A percentile compares a stretch with the other conserved stretches of the same genome.
Evolutionary conservation across 2,329 filamentous ascomycete species (phyloP).

Genomic region (Ophiostoma pallidulum): DNA sequence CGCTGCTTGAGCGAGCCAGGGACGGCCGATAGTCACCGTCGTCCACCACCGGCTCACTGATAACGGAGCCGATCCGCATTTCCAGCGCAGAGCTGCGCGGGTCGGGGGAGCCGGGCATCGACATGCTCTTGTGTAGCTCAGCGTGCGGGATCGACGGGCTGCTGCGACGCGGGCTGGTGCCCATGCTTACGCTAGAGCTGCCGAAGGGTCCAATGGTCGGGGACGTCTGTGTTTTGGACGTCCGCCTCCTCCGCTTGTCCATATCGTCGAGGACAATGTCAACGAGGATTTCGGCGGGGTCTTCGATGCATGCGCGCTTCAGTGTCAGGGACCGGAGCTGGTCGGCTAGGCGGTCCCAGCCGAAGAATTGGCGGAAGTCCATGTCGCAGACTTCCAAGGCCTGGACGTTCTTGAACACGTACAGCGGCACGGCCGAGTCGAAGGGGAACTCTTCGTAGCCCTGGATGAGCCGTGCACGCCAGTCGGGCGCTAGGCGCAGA

Average conservation of each 20-base stretch:
- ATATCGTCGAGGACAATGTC: conserved; percentile 95
- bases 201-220: conserved; percentile 55
- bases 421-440: conserved; percentile 91
- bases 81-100: conserved; percentile 38
- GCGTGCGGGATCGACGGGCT: conserved; percentile 55
- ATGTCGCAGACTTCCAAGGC: conserved; percentile 90
- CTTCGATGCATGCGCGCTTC: conserved; percentile 78
- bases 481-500: conserved; percentile 81
- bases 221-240: conserved; percentile 75
- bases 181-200: conserved; percentile 5
- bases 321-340: conserved; percentile 83
- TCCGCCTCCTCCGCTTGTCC: conserved; percentile 80
- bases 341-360: conserved; percentile 90
- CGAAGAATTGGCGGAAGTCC: conserved; percentile 94
- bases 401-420: conserved; percentile 94
- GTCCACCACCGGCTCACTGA: conserved; percentile 35
- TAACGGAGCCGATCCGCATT: conserved; percentile 51
- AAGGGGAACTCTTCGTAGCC: conserved; percentile 98
- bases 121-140: conserved; percentile 58
- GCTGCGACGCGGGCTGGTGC: conserved; percentile 50
- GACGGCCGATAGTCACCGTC: conserved; percentile 35
- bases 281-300: conserved; percentile 80
- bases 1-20: conserved; percentile 36
- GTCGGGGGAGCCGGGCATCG: conserved; percentile 55
- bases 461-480: conserved; percentile 77